Conservation (phyloP, 1,139 yeast species). For the Pichia sp. region DNA sequence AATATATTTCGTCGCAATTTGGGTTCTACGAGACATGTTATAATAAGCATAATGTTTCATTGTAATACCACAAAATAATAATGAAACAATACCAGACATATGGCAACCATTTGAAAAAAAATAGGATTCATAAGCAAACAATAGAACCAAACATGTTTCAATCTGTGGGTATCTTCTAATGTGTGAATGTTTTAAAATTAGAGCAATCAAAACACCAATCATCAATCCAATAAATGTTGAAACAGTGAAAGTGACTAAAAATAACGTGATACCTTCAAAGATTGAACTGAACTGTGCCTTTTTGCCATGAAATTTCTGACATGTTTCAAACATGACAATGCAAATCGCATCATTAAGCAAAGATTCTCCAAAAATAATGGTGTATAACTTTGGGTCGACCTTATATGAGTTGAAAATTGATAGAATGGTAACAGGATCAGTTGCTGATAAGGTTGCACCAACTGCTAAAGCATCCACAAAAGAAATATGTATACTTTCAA, state of each 20-base stretch:
- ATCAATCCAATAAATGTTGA: constrained; percentile 87
- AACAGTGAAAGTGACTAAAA: constrained; percentile 87
- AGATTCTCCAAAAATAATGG: constrained; percentile 95
- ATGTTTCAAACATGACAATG: constrained; percentile 98
- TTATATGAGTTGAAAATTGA: constrained; percentile 96
- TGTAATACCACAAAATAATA: constrained; percentile 93
- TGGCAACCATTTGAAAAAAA: constrained; percentile 98
- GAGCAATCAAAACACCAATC: constrained; percentile 82
- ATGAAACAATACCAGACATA: constrained; percentile 96
- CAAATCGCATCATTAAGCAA: constrained; percentile 94
- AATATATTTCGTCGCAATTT: constrained; percentile 89
- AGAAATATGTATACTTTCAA: constrained; percentile 81
- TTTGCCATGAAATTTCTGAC: constrained; percentile 92
- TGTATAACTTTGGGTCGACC: constrained; percentile 94
- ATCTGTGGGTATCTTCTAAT: constrained; percentile 91
- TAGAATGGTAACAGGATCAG: constrained; percentile 96
- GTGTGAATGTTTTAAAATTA: constrained; percentile 85
- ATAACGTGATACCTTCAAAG: constrained; percentile 90
- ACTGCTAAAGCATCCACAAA: constrained; percentile 95
- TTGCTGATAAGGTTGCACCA: constrained; percentile 96
- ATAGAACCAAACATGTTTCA: constrained; percentile 84
- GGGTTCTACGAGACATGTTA: constrained; percentile 96
- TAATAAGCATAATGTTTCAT: constrained; percentile 94
- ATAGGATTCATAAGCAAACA: constrained; percentile 92
- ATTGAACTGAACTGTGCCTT: constrained; percentile 66